Percentiles rank a stretch among this genome's conserved stretches.
These are phyloP conservation scores for Lasiodiplodia sp. DNA, from an alignment of 2,329 filamentous ascomycete species.

Conservation along the genomic window DNA sequence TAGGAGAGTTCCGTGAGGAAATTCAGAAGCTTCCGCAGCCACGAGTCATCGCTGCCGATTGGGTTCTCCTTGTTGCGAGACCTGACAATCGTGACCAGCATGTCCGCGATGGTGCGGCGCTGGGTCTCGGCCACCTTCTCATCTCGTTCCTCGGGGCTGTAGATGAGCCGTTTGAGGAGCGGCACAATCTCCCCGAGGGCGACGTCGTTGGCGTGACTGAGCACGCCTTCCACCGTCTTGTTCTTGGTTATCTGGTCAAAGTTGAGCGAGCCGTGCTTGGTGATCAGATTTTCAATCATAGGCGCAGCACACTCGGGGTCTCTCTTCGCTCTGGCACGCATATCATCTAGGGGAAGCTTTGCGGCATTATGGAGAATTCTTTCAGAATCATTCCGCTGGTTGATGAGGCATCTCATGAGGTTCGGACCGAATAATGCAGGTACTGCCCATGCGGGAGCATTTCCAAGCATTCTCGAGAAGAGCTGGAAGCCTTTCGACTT, in stretches of 20 bases:
- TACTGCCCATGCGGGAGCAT: slow-evolving; percentile 58
- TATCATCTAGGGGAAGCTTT: slow-evolving; percentile 73
- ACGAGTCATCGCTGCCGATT: slow-evolving; percentile 49
- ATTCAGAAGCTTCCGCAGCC: slow-evolving; percentile 54
- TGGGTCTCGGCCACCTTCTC: slow-evolving; percentile 54
- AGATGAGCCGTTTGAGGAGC: slow-evolving; percentile 56
- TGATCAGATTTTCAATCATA: slow-evolving; percentile 73
- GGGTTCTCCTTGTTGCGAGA: slow-evolving; percentile 43
- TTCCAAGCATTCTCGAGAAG: slow-evolving; percentile 75
- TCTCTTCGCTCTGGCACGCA: slow-evolving; percentile 70
- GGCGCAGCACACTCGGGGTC: slow-evolving; percentile 66
- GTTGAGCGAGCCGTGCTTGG: slow-evolving; percentile 73
- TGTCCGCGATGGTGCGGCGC: slow-evolving; percentile 59
- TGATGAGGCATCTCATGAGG: slow-evolving; percentile 80
- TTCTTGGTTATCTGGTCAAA: slow-evolving; percentile 88
- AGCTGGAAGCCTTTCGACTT: slow-evolving; percentile 93
- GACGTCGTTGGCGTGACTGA: slow-evolving; percentile 65
- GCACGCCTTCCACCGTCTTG: slow-evolving; percentile 80
- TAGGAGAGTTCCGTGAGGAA: slow-evolving; percentile 59
- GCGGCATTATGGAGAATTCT: slow-evolving; percentile 83
- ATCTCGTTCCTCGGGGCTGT: slow-evolving; percentile 54
- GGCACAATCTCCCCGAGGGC: slow-evolving; percentile 63
- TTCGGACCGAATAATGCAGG: slow-evolving; percentile 80
- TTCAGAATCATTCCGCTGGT: slow-evolving; percentile 79
- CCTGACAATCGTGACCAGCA: slow-evolving; percentile 60